A percentile compares a stretch with the other conserved stretches of the same genome.
These are phyloP conservation scores for Trametes sp. DNA, from an alignment of 1,284 basidiomycete species.

Conservation along the genomic window DNA sequence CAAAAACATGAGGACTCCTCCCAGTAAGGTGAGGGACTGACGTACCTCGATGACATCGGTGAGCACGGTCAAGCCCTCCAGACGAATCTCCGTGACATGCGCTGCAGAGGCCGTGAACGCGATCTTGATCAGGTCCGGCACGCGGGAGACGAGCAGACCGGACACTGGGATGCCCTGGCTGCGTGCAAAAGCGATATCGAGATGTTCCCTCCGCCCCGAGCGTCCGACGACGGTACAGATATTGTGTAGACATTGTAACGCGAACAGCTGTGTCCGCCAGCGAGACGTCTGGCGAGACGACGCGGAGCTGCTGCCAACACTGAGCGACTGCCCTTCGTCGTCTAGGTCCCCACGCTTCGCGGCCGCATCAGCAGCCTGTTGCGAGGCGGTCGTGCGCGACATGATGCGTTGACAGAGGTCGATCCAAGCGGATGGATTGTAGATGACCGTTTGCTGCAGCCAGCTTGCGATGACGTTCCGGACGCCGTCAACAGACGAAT, in stretches of 20 bases:
- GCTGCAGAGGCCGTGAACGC: constrained; percentile 98
- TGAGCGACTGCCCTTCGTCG: constrained; percentile 92
- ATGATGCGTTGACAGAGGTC: constrained; percentile 98
- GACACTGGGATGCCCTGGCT: constrained; percentile 44
- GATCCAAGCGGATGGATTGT: constrained; percentile 97
- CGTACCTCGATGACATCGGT: constrained; percentile 91
- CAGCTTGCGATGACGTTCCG: constrained; percentile 94
- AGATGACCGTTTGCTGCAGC: constrained; percentile 93
- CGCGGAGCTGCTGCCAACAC: constrained; percentile 56
- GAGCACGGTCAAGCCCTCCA: constrained; percentile 92
- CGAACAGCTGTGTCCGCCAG: constrained; percentile 98
- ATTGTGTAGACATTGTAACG: constrained; percentile 90
- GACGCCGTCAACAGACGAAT: constrained; percentile 94
- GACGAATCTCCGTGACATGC: constrained; percentile 92
- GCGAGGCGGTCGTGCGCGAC: constrained; percentile 85
- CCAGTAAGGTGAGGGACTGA: neutral
- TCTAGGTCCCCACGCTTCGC: constrained; percentile 66
- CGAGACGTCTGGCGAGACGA: constrained; percentile 70
- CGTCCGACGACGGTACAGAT: constrained; percentile 83
- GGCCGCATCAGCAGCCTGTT: constrained; percentile 72
- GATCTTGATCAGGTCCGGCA: constrained; percentile 95
- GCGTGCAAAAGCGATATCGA: constrained; percentile 73
- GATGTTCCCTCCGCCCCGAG: constrained; percentile 82
- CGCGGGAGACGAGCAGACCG: constrained; percentile 78
- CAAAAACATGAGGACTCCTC: constrained; percentile 7